phyloP scores from a whole-genome alignment of 2,329 filamentous ascomycete genomes.

The Magnaporthiopsis poae region DNA sequence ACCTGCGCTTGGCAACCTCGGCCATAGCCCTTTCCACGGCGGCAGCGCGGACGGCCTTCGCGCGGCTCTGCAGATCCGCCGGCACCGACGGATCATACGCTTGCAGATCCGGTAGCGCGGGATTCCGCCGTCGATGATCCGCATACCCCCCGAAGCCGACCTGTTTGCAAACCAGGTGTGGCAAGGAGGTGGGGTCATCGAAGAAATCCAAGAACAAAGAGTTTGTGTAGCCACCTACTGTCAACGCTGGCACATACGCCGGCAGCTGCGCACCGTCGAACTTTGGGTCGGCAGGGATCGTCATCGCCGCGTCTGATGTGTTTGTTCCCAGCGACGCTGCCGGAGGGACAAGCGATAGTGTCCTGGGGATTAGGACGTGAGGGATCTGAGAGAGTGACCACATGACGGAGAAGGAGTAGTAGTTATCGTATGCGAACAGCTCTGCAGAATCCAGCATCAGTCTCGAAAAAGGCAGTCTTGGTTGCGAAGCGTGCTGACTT shows the following conservation, averaged over 20 bases:
- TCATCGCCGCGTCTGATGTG: not conserved
- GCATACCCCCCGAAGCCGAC: not conserved
- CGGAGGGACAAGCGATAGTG: not conserved
- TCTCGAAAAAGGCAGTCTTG: not conserved
- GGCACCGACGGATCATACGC: slow-evolving; percentile 1
- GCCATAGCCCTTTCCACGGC: not conserved
- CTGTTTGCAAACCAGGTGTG: slow-evolving; percentile 1
- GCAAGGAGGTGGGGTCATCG: not conserved
- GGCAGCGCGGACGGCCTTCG: not conserved
- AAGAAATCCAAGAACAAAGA: slow-evolving; percentile 1
- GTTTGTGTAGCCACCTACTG: not conserved
- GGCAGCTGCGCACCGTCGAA: not conserved
- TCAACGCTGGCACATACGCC: not conserved
- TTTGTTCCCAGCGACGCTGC: not conserved
- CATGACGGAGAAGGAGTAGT: not conserved
- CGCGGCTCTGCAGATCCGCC: not conserved
- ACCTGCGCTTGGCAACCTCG: not conserved
- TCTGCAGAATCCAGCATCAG: not conserved
- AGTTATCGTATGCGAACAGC: slow-evolving; percentile 2
- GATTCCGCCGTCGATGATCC: not conserved
- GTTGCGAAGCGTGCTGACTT: not conserved
- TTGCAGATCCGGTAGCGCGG: not conserved
- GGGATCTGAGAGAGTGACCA: slow-evolving; percentile 3
- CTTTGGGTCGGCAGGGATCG: not conserved
- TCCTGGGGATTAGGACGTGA: not conserved